A percentile compares a stretch with the other conserved stretches of the same genome.
Evolutionary conservation across 148 eudicot species (phyloP).

Genomic region (Rhododendron henanense): DNA sequence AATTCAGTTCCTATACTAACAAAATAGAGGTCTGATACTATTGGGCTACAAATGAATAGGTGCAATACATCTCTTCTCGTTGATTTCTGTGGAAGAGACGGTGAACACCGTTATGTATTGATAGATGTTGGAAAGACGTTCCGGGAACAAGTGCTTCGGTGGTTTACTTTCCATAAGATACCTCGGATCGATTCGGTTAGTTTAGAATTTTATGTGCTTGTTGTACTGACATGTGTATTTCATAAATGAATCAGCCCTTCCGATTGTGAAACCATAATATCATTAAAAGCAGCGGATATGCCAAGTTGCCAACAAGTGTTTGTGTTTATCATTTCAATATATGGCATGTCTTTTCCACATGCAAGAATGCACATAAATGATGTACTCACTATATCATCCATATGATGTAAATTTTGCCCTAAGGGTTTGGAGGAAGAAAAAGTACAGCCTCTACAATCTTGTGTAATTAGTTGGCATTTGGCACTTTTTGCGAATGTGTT

Average conservation of each 20-base stretch:
- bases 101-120: slow-evolving; percentile 60
- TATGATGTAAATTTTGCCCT: not conserved
- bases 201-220: slow-evolving; percentile 10
- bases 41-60: slow-evolving; percentile 36
- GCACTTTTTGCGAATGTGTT: not conserved
- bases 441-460: not conserved
- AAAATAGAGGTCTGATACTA: slow-evolving; percentile 7
- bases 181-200: slow-evolving; percentile 92
- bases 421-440: not conserved
- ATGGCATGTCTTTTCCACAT: not conserved
- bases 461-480: not conserved
- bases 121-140: slow-evolving; percentile 92
- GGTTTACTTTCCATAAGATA: slow-evolving; percentile 83
- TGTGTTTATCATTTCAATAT: not conserved
- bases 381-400: not conserved
- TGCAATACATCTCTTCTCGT: slow-evolving; percentile 92
- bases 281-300: not conserved
- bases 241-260: not conserved
- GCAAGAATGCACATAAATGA: not conserved
- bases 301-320: not conserved
- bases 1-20: not conserved
- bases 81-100: slow-evolving; percentile 52
- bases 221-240: not conserved
- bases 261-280: not conserved
- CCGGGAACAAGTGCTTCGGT: slow-evolving; percentile 79